Base-by-base conservation (phyloP, 1,284 basidiomycete species). In the Austropuccinia psidii region DNA sequence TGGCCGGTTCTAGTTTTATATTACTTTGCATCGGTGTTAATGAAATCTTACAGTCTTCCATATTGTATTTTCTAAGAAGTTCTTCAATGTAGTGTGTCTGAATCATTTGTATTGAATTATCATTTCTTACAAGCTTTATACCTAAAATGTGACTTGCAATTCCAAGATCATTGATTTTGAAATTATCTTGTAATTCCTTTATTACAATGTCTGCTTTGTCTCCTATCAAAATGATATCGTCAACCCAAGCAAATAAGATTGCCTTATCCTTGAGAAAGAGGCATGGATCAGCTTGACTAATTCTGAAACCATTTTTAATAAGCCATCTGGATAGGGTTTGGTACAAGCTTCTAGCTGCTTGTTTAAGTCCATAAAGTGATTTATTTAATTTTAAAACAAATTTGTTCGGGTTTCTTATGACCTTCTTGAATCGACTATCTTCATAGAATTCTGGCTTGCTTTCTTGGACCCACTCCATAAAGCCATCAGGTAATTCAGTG, bases 131-230 rank as follows among this genome's bases (percentile, higher is more conserved):
- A 19, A 70, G 35, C 24, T 60, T 70, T 57, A 70, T 70, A 19
- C 67, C 67, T 19, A 70, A 27, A 27, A 70, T 31, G 29, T 70
- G 67, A 35, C 50, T 54, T 6, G 55, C 54, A 33, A 31, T 50
- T 43, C 67, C 67, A 21, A 70, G n/a, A 24, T 70, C 67, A 35
- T 61, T 70, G n/a, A 70, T 70, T 70, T 70, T 61, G 27, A 70
- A 70, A 37, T 60, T 35, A 24, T 50, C 39, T 35, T 60, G 24
- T 35, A 70, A 29, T 33, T 70, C 55, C 35, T 35, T 60, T 15
- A 62, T 41, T 19, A 45, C 17, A 4, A 21, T 37, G 35, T 62
- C 41, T n/a, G 37, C 31, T 19, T 60, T 35, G 19, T n/a, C 21
- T 57, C 66, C 49, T 68, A 68, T 39, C 9, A 68, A 21, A 57